Evolutionary conservation across 208 protist species (phyloP).

Genomic region (Acanthamoeba royreba): DNA sequence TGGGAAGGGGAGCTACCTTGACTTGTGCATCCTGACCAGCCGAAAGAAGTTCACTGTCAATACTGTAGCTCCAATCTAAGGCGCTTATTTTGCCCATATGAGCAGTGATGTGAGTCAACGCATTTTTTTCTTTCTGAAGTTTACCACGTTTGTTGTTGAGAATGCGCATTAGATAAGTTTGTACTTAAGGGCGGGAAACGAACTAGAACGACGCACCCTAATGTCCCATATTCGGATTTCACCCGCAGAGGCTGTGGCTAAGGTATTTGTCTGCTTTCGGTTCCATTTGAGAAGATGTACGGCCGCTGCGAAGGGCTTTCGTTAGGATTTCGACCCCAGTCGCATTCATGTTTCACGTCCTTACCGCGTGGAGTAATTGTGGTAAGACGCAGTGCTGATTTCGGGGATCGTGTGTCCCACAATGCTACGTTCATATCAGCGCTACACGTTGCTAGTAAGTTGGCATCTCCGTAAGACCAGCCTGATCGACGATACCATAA

Average conservation of each 20-base stretch:
- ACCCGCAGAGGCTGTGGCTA: not conserved
- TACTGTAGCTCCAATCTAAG: not conserved
- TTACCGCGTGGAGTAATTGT: not conserved
- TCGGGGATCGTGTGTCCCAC: not conserved
- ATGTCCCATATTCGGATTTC: not conserved
- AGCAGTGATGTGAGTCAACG: not conserved
- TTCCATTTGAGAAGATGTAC: not conserved
- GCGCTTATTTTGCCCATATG: not conserved
- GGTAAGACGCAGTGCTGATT: not conserved
- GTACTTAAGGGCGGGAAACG: too few relatives aligned
- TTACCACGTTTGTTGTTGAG: too few relatives aligned
- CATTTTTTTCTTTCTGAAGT: not conserved
- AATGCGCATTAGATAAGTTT: too few relatives aligned
- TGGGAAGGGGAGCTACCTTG: not conserved
- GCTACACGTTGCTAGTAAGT: not conserved
- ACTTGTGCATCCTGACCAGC: not conserved
- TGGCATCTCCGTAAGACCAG: not conserved
- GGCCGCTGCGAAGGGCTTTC: not conserved
- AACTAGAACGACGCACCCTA: not conserved
- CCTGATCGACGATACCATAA: too few relatives aligned
- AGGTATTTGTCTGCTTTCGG: not conserved
- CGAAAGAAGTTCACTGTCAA: not conserved
- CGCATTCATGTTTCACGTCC: not conserved
- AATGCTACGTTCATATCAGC: not conserved
- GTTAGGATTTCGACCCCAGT: not conserved